These are phyloP conservation scores for Erodium chrysanthum DNA, from an alignment of 441 rosid genomes.

Conservation along the genomic window DNA sequence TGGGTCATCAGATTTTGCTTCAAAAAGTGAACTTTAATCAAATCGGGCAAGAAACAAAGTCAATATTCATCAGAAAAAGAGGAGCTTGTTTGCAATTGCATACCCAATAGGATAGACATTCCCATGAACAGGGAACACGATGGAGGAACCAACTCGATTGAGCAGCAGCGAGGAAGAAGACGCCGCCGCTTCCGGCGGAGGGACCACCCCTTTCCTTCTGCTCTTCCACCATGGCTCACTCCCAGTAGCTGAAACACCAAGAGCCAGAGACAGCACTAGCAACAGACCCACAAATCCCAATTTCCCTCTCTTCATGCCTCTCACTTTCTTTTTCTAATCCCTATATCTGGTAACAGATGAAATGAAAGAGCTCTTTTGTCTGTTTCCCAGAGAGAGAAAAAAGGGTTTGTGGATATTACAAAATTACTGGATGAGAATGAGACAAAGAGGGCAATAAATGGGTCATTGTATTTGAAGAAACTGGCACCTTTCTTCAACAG, in stretches of 20 bases:
- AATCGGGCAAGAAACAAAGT: not conserved
- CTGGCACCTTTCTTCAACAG: not conserved
- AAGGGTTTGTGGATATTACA: not conserved
- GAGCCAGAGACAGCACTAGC: slow-evolving; percentile 3
- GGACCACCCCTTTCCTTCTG: slow-evolving; percentile 4
- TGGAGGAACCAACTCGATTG: slow-evolving; percentile 46
- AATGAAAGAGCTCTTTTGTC: slow-evolving; percentile 2
- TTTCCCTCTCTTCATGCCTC: slow-evolving; percentile 3
- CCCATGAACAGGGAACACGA: slow-evolving; percentile 29
- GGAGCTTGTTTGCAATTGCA: not conserved
- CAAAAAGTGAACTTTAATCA: slow-evolving; percentile 2
- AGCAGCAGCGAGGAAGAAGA: slow-evolving; percentile 26
- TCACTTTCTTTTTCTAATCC: not conserved
- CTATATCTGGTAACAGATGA: not conserved
- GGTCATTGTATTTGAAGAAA: not conserved
- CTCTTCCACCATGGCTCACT: slow-evolving; percentile 10
- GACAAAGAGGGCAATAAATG: not conserved
- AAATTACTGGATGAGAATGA: slow-evolving; percentile 1
- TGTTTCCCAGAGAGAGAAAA: not conserved
- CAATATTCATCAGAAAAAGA: not conserved
- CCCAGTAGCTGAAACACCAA: slow-evolving; percentile 4
- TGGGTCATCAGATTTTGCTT: not conserved
- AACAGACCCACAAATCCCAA: slow-evolving; percentile 1
- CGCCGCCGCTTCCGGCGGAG: not conserved
- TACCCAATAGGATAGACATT: slow-evolving; percentile 13